phyloP scores from a whole-genome alignment of 2,329 filamentous ascomycete species.

The Aureobasidium sp. region DNA sequence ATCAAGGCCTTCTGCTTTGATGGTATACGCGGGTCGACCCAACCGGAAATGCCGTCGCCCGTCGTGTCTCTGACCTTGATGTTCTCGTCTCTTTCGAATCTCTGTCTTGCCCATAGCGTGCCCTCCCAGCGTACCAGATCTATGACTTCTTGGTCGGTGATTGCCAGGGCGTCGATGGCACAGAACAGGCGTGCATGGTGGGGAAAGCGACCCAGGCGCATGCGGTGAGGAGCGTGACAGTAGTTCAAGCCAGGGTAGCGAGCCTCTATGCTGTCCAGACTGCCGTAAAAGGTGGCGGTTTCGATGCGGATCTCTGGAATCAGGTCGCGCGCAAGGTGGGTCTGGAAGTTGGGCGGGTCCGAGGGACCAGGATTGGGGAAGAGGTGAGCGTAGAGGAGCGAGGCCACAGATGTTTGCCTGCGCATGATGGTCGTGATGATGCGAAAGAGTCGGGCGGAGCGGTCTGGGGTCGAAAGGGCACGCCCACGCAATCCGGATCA shows the following conservation, averaged over 20 bases:
- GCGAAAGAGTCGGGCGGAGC: not conserved
- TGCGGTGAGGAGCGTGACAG: conserved; percentile 60
- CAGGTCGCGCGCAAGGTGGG: conserved; percentile 59
- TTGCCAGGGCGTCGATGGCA: conserved; percentile 59
- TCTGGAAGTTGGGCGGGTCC: conserved; percentile 63
- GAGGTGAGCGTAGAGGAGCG: conserved; percentile 65
- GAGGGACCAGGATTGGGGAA: conserved; percentile 58
- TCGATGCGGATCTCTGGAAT: conserved; percentile 72
- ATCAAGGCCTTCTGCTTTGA: conserved; percentile 20
- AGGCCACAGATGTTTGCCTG: conserved; percentile 56
- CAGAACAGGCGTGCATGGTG: conserved; percentile 70
- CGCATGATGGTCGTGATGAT: conserved; percentile 47
- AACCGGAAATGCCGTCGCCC: conserved; percentile 56
- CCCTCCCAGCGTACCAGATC: conserved; percentile 73
- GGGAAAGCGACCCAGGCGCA: conserved; percentile 66
- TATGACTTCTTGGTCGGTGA: conserved; percentile 63
- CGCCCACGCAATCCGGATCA: not conserved
- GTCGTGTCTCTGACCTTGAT: conserved; percentile 63
- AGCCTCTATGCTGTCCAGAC: conserved; percentile 69
- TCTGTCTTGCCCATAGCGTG: conserved; percentile 72
- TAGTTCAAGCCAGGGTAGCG: conserved; percentile 79
- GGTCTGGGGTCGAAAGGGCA: not conserved
- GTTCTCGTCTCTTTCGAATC: conserved; percentile 67
- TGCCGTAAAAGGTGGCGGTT: conserved; percentile 69
- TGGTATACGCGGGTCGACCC: conserved; percentile 40